Evolutionary conservation across 148 eudicot species (phyloP).

Genomic region (Rhododendron simsii): DNA sequence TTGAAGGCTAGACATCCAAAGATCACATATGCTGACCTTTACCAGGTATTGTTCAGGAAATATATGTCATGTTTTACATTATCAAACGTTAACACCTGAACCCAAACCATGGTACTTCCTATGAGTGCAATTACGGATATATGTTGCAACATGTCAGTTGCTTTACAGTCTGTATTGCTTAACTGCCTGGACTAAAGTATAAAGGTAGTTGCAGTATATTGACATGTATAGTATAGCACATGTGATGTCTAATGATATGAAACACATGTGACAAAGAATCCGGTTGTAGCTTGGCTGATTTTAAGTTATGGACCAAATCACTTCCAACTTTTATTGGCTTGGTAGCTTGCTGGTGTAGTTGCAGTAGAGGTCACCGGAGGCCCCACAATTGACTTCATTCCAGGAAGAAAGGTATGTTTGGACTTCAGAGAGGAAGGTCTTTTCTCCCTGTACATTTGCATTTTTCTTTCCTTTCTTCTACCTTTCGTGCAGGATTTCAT

Average conservation of each 20-base stretch:
- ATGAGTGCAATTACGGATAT: not conserved
- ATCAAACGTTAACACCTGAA: not conserved
- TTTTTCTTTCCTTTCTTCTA: not conserved
- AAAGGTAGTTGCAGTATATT: not conserved
- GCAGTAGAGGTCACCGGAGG: constrained; percentile 96
- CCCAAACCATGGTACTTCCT: not conserved
- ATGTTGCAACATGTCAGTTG: not conserved
- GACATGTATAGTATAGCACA: not conserved
- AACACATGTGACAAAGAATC: not conserved
- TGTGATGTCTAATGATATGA: not conserved
- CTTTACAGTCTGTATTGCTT: not conserved
- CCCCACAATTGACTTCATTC: constrained; percentile 64
- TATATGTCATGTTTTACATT: not conserved
- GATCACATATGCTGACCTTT: constrained; percentile 83
- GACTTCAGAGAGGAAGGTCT: not conserved
- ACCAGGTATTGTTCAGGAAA: constrained; percentile 48
- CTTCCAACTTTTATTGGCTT: not conserved
- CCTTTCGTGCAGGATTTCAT: constrained; percentile 40
- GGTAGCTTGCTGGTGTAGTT: constrained; percentile 90
- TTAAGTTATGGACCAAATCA: not conserved
- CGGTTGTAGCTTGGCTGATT: not conserved
- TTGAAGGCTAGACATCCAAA: constrained; percentile 69
- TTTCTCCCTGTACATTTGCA: not conserved
- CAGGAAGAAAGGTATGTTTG: constrained; percentile 66
- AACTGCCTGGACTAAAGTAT: not conserved